Evolutionary conservation across 2,329 filamentous ascomycete genomes (phyloP).

Genomic region (Microsporum ferrugineum): DNA sequence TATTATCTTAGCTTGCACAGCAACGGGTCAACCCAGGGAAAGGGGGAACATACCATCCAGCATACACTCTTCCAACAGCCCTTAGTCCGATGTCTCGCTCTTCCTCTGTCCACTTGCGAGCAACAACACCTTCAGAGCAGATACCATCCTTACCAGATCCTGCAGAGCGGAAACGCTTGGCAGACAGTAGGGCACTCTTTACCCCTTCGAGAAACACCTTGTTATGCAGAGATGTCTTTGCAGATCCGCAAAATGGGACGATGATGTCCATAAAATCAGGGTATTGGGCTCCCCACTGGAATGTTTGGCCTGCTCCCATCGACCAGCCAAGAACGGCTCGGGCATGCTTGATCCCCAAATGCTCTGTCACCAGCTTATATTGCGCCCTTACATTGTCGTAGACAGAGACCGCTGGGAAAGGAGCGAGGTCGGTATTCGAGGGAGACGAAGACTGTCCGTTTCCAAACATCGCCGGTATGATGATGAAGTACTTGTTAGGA

Average conservation of each 20-base stretch:
- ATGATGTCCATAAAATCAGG: slow-evolving; percentile 55
- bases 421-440: slow-evolving; percentile 47
- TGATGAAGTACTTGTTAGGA: slow-evolving; percentile 55
- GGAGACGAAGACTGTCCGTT: slow-evolving; percentile 59
- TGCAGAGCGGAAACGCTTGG: slow-evolving; percentile 43
- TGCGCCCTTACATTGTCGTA: slow-evolving; percentile 62
- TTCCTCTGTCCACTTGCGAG: slow-evolving; percentile 41
- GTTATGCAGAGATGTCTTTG: slow-evolving; percentile 55
- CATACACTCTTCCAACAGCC: slow-evolving; percentile 63
- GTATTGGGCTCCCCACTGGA: slow-evolving; percentile 52
- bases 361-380: slow-evolving; percentile 52
- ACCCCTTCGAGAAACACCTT: slow-evolving; percentile 57
- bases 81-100: slow-evolving; percentile 51
- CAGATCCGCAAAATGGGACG: slow-evolving; percentile 55
- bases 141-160: slow-evolving; percentile 40
- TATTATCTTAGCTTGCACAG: background rate
- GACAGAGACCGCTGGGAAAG: slow-evolving; percentile 53
- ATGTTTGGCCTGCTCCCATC: slow-evolving; percentile 59
- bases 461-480: slow-evolving; percentile 57
- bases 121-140: slow-evolving; percentile 26
- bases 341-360: slow-evolving; percentile 49
- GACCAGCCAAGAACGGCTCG: slow-evolving; percentile 56
- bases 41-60: slow-evolving; percentile 46
- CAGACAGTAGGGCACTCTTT: slow-evolving; percentile 48
- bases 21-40: background rate